Evolutionary conservation across 2,329 filamentous ascomycete species (phyloP).

Genomic region (Claviceps paspali): DNA sequence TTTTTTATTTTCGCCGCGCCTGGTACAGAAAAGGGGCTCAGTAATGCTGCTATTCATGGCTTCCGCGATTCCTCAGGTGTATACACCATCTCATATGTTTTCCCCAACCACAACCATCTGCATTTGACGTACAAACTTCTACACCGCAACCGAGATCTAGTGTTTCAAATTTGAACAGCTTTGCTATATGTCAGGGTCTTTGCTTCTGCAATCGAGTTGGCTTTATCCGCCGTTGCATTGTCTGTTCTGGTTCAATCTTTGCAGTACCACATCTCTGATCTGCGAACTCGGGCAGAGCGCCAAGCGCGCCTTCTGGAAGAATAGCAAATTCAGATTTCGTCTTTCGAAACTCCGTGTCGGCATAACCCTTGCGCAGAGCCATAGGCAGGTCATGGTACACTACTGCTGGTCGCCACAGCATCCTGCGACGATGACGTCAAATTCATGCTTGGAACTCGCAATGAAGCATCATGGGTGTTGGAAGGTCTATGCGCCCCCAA

Average conservation of each 20-base stretch:
- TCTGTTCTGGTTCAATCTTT: neutral
- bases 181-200: neutral
- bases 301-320: slow-evolving; percentile 6
- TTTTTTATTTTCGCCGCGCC: too few relatives aligned
- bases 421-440: neutral
- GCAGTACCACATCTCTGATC: neutral
- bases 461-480: neutral
- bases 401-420: neutral
- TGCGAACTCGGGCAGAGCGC: slow-evolving; percentile 4
- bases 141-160: slow-evolving; percentile 1
- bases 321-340: slow-evolving; percentile 6
- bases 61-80: too few relatives aligned
- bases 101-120: neutral
- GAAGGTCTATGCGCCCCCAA: neutral
- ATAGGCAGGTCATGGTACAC: slow-evolving; percentile 1
- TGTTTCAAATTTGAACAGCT: neutral
- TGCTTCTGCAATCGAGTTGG: neutral
- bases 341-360: slow-evolving; percentile 4
- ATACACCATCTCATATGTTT: too few relatives aligned
- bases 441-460: neutral
- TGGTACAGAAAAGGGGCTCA: too few relatives aligned
- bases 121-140: slow-evolving; percentile 1
- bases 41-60: too few relatives aligned
- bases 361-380: slow-evolving; percentile 7
- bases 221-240: neutral